Evolutionary conservation across 2,329 filamentous ascomycete species (phyloP), one percentile per base, ranked within the genome.

Genomic region (Leptographium radiaticola): DNA sequence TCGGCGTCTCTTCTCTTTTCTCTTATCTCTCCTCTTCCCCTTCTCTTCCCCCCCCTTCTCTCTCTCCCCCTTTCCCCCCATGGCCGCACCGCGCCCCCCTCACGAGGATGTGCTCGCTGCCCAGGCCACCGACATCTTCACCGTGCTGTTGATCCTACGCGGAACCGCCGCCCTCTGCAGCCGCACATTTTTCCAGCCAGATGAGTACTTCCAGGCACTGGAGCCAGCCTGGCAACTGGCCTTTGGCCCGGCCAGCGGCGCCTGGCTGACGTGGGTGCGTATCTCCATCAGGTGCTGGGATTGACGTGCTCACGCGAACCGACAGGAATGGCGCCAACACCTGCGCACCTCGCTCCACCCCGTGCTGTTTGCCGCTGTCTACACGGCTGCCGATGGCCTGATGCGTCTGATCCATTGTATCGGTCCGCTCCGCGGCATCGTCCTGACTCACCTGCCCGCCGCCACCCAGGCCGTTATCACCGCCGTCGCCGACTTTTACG

Each of bases 151-250:
- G 60, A 74, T 80, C 43, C 78, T 95, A 58, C 87, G 93, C 53
- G 76, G 91, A 59, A 67, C 87, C 66, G 95, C 95, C 70, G 83
- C 89, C 36, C 75, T 93, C 61, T 81, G 76, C 58, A 74, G 94
- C 55, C 75, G 80, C 59, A 97, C 93, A 20, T 98, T 96, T 68
- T 98, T 98, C 71, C 93, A 98, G 68, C 93, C 93, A 33, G 93
- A 98, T 72, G 93, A 98, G 69, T 97, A 88, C 73, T 98, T 93
- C 64, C 93, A 98, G 66, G 86, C 89, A 1, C 79, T 97, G 46
- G 93, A 98, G 71, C 91, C 93, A 52, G 93, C 93, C 60, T 97
- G 91, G 90, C 75, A 83, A 62, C 76, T 93, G 53, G 86, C 87
- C 4, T 96, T 95, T 74, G 90, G 90, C 25, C 64, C 73, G 2